Conservation (phyloP, 2,329 filamentous ascomycete species). For the Orbilia brochopaga region DNA sequence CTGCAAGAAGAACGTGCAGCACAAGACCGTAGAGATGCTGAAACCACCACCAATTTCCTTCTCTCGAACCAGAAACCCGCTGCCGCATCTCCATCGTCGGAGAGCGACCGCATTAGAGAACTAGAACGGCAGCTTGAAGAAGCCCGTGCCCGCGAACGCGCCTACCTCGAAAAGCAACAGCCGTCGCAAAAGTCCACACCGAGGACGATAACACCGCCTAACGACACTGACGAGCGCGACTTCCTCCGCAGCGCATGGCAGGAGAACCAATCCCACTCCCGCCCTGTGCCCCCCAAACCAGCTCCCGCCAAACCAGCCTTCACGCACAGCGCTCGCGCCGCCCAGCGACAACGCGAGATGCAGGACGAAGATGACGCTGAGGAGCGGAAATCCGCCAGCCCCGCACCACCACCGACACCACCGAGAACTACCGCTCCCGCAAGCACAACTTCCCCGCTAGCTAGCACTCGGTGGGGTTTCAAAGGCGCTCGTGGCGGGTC, state of each 20-base stretch:
- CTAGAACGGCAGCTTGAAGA: slow-evolving; percentile 75
- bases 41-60: slow-evolving; percentile 14
- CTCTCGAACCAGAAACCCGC: slow-evolving; percentile 29
- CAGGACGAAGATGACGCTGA: slow-evolving; percentile 47
- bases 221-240: slow-evolving; percentile 33
- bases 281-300: slow-evolving; percentile 24
- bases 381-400: slow-evolving; percentile 15
- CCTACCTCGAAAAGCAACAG: slow-evolving; percentile 19
- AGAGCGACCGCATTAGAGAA: slow-evolving; percentile 70
- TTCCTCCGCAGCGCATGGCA: slow-evolving; percentile 35
- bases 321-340: slow-evolving; percentile 38
- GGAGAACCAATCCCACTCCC: slow-evolving; percentile 42
- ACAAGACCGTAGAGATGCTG: slow-evolving; percentile 48
- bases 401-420: slow-evolving; percentile 41
- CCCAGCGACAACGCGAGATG: slow-evolving; percentile 45
- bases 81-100: slow-evolving; percentile 23
- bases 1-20: slow-evolving; percentile 35
- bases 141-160: slow-evolving; percentile 69
- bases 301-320: slow-evolving; percentile 17
- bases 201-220: slow-evolving; percentile 32
- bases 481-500: slow-evolving; percentile 26
- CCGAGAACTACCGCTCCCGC: slow-evolving; percentile 28
- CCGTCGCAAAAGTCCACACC: slow-evolving; percentile 29
- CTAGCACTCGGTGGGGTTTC: slow-evolving; percentile 42
- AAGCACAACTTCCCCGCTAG: slow-evolving; percentile 29